These are phyloP conservation scores for Boletus tomentosulus DNA, from an alignment of 768 basidiomycete species.

Conservation along the genomic window DNA sequence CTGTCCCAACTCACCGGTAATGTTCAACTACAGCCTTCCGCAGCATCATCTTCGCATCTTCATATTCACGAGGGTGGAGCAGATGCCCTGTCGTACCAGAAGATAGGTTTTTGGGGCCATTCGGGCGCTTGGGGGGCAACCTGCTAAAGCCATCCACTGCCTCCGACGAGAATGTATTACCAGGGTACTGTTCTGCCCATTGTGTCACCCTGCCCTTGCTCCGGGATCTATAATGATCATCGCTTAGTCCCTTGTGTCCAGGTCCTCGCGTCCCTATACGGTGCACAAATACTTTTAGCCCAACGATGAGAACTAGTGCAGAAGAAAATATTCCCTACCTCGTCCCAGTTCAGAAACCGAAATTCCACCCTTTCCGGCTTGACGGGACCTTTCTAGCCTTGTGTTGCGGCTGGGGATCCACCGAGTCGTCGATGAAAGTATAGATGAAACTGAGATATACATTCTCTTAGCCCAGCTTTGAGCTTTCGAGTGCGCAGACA, in stretches of 20 bases:
- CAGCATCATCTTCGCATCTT: conserved; percentile 78
- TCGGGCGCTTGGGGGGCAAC: neutral
- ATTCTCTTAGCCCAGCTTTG: conserved; percentile 13
- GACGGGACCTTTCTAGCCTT: neutral
- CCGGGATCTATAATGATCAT: neutral
- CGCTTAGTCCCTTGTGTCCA: neutral
- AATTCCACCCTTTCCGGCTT: neutral
- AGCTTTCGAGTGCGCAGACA: neutral
- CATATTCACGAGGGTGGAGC: conserved; percentile 74
- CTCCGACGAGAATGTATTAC: neutral
- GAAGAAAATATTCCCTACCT: conserved; percentile 3
- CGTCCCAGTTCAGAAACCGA: conserved; percentile 1
- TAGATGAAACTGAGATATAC: conserved; percentile 1
- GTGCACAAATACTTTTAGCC: neutral
- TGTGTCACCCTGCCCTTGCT: neutral
- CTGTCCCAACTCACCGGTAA: conserved; percentile 52
- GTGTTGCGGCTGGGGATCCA: neutral
- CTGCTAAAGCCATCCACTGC: neutral
- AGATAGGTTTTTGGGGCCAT: neutral
- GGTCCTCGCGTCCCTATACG: neutral
- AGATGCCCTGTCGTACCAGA: neutral
- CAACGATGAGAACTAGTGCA: neutral
- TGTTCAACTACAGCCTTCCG: conserved; percentile 81
- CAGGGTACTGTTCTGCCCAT: neutral
- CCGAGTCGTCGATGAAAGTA: conserved; percentile 2